phyloP scores from a whole-genome alignment of 1,139 yeast species.

The Candida sanyaensis region DNA sequence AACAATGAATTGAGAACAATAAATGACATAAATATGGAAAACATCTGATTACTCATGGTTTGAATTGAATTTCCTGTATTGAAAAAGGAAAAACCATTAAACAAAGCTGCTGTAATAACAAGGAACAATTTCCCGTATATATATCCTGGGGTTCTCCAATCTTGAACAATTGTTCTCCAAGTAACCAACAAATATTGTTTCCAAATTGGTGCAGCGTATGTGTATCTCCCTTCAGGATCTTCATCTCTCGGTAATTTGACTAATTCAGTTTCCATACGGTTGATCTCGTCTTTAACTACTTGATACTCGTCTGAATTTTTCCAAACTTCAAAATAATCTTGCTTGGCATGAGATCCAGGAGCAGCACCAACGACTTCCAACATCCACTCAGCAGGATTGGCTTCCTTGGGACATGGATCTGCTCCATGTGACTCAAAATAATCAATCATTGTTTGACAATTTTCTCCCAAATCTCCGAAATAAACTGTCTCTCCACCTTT shows the following conservation, averaged over 20 bases:
- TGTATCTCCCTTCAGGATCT: slow-evolving; percentile 22
- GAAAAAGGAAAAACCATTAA: slow-evolving; percentile 49
- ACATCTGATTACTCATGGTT: slow-evolving; percentile 52
- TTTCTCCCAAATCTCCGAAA: slow-evolving; percentile 63
- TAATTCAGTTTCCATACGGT: slow-evolving; percentile 32
- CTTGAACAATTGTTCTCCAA: slow-evolving; percentile 30
- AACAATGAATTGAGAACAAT: slow-evolving; percentile 51
- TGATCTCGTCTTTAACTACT: slow-evolving; percentile 25
- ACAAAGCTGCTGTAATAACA: slow-evolving; percentile 41
- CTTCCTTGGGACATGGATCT: slow-evolving; percentile 36
- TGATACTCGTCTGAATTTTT: slow-evolving; percentile 28
- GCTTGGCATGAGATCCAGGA: slow-evolving; percentile 36
- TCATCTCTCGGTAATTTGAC: slow-evolving; percentile 26
- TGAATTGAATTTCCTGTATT: slow-evolving; percentile 31
- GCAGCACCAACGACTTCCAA: slow-evolving; percentile 53
- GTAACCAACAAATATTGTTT: slow-evolving; percentile 28
- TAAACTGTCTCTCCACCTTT: slow-evolving; percentile 61
- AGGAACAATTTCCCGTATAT: slow-evolving; percentile 42
- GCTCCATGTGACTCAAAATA: slow-evolving; percentile 61
- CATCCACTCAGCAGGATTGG: slow-evolving; percentile 63
- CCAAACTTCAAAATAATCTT: slow-evolving; percentile 39
- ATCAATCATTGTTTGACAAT: slow-evolving; percentile 46
- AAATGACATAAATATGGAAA: slow-evolving; percentile 56
- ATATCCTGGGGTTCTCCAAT: slow-evolving; percentile 48
- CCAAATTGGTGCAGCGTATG: slow-evolving; percentile 31